phyloP scores from a whole-genome alignment of 2,329 filamentous ascomycete species.

The Rhexocercosporidium sp. region DNA sequence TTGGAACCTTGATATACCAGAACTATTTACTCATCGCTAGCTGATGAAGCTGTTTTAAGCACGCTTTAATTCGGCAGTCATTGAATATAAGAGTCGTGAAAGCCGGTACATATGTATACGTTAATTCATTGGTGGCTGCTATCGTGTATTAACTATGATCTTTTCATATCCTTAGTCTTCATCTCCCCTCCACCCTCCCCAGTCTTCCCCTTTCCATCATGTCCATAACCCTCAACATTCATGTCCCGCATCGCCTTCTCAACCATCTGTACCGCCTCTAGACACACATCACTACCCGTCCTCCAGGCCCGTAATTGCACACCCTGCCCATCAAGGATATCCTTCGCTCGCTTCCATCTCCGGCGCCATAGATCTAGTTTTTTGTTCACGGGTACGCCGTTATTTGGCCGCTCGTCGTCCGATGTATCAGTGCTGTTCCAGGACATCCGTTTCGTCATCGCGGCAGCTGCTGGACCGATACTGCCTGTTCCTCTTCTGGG shows the following conservation, averaged over 20 bases:
- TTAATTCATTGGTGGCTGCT: neutral
- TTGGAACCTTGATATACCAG: neutral
- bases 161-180: slow-evolving; percentile 43
- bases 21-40: neutral
- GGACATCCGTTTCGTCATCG: slow-evolving; percentile 30
- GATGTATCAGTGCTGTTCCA: slow-evolving; percentile 36
- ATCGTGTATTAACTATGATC: slow-evolving; percentile 12
- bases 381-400: slow-evolving; percentile 55
- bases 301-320: slow-evolving; percentile 77
- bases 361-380: slow-evolving; percentile 76
- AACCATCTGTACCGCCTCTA: slow-evolving; percentile 69
- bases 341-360: slow-evolving; percentile 68
- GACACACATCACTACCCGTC: slow-evolving; percentile 70
- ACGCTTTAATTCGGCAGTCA: neutral
- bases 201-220: slow-evolving; percentile 36
- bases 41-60: too few relatives aligned
- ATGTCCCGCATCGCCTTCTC: slow-evolving; percentile 56
- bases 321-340: slow-evolving; percentile 64
- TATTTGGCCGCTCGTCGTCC: slow-evolving; percentile 37
- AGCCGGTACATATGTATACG: neutral
- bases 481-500: slow-evolving; percentile 28
- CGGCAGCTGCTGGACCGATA: slow-evolving; percentile 4
- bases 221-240: slow-evolving; percentile 43
- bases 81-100: too few relatives aligned
- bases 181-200: slow-evolving; percentile 40